A percentile compares a stretch with the other conserved stretches of the same genome.
Evolutionary conservation across 73 alveolate species (phyloP).

Genomic region (Tetrahymena malaccensis): DNA sequence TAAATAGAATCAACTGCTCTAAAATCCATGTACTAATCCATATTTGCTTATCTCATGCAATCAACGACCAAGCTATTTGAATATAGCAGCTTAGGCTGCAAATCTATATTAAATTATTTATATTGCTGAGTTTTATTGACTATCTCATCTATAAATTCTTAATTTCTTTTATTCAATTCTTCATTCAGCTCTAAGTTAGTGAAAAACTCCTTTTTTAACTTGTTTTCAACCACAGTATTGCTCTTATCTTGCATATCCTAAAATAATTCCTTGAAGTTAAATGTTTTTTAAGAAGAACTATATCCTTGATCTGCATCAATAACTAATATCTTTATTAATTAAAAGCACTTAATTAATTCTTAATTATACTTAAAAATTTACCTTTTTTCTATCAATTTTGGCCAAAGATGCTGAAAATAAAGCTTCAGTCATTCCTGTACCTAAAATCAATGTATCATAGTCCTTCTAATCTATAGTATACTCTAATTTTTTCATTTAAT

Average conservation of each 20-base stretch:
- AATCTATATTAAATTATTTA: slow-evolving; percentile 6
- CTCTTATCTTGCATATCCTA: background rate
- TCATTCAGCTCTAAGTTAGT: background rate
- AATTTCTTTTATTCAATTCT: background rate
- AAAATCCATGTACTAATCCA: slow-evolving; percentile 30
- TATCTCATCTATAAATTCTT: background rate
- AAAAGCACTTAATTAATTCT: background rate
- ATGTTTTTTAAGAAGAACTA: background rate
- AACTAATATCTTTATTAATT: background rate
- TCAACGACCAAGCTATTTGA: slow-evolving; percentile 4
- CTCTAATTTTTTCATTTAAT: background rate
- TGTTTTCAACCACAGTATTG: background rate
- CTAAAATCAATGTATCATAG: background rate
- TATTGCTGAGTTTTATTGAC: background rate
- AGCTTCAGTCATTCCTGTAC: background rate
- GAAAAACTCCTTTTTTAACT: background rate
- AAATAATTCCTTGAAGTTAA: background rate
- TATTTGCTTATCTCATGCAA: slow-evolving; percentile 11
- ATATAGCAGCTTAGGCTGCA: slow-evolving; percentile 6
- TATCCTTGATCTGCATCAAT: background rate
- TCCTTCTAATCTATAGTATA: background rate
- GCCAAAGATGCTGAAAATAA: background rate
- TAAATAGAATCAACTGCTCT: slow-evolving; percentile 7
- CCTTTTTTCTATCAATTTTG: background rate
- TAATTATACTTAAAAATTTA: background rate